Percentiles rank a stretch among this genome's conserved stretches.
Conservation (phyloP, 2,329 filamentous ascomycete genomes). For the Pseudonectria foliicola region DNA sequence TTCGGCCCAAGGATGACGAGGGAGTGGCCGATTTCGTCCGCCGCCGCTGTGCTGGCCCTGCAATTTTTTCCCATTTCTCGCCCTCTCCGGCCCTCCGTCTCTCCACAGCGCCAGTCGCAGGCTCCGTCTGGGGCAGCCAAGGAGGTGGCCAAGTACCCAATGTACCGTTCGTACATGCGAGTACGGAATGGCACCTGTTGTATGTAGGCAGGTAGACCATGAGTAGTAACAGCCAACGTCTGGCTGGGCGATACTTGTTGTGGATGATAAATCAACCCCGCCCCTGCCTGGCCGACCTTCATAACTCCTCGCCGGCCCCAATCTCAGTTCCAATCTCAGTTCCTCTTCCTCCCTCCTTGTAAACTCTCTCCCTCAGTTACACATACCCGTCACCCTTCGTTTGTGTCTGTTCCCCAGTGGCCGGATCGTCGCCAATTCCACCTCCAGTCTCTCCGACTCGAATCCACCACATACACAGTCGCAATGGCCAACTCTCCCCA, state of each 20-base stretch:
- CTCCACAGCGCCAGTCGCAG: no score
- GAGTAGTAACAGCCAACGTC: no score
- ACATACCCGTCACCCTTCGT: neutral
- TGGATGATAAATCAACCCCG: constrained; percentile 15
- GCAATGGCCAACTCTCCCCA: constrained; percentile 67
- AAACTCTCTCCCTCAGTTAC: neutral
- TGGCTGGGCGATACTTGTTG: constrained; percentile 3
- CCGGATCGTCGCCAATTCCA: neutral
- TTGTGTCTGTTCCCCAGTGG: constrained; percentile 1
- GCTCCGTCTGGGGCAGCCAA: no score
- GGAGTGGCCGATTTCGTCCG: constrained; percentile 16
- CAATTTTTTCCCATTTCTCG: constrained; percentile 17
- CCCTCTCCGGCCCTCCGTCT: constrained; percentile 2
- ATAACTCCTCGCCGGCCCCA: no score
- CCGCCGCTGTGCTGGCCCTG: constrained; percentile 11
- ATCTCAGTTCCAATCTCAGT: no score
- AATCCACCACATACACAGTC: constrained; percentile 11
- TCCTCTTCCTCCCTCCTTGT: constrained; percentile 4
- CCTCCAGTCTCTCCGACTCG: constrained; percentile 2
- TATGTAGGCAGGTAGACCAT: no score
- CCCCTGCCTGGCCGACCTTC: constrained; percentile 1
- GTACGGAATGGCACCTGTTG: no score
- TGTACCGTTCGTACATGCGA: no score
- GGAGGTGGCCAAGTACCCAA: no score
- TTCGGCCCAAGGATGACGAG: constrained; percentile 1